Conservation (phyloP, 345 rosid genomes). For the Eucalyptus curtisii region DNA sequence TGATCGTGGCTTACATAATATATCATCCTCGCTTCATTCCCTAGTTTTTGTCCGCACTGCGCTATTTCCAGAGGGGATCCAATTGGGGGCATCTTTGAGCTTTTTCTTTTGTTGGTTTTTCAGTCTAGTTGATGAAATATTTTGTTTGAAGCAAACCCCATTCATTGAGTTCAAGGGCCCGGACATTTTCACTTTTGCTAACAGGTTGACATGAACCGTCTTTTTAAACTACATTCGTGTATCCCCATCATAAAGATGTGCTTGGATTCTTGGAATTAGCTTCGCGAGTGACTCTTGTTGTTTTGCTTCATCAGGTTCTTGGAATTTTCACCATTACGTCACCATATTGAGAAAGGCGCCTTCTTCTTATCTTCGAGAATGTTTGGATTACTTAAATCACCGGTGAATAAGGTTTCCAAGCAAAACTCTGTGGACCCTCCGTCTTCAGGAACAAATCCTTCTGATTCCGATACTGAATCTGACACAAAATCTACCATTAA, state of each 20-base stretch:
- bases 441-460: background rate
- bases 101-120: background rate
- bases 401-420: background rate
- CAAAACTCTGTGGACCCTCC: background rate
- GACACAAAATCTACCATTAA: constrained; percentile 12
- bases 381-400: background rate
- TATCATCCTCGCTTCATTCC: background rate
- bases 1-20: background rate
- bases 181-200: background rate
- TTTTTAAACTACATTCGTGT: background rate
- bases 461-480: background rate
- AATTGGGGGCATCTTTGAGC: background rate
- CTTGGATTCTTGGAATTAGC: background rate
- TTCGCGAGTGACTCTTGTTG: background rate
- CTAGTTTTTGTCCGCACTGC: background rate
- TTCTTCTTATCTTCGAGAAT: background rate
- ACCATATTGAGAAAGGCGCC: background rate
- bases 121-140: background rate
- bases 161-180: background rate
- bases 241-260: background rate
- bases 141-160: background rate
- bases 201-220: background rate
- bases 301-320: background rate
- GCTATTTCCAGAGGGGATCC: background rate
- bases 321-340: background rate